Evolutionary conservation across 2,329 filamentous ascomycete genomes (phyloP), one percentile per base, ranked within the genome.

Genomic region (Stemphylium vesicarium): DNA sequence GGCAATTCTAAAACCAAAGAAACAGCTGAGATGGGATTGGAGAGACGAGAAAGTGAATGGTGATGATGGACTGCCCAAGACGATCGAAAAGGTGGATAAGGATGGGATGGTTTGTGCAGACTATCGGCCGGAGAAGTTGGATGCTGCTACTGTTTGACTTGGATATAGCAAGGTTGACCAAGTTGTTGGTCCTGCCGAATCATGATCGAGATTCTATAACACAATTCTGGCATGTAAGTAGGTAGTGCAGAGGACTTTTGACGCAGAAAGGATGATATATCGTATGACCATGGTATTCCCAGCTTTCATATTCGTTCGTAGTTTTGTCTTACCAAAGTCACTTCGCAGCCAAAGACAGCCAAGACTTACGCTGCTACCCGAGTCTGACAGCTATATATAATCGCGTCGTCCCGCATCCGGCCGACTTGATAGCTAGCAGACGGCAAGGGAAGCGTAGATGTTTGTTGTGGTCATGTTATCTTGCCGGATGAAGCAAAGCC

Each of bases 21-120:
- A 50, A 22, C 50, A 50, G 9, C 18, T 57, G 33, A 39, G 43
- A 13, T 54, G 52, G 46, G 50, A 59, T 9, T 44, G 52, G 43
- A 42, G 20, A 36, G 42, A 42, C 12, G 50, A 16, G 7, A 40
- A 24, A 8, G 10, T 22, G 47, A 37, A 29, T 2, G 16, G 22
- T 3, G 22, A 36, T 9, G 32, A 56, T 29, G 24, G 7, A 2
- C 16, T 11, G 24, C 5, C 16, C 4, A 39, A 15, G 2, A 32
- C 29, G 1, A n/a, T 32, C 16, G 38, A 48, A 32, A 7, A 36
- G 9, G 15, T 10, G 20, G 37, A 49, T 13, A 22, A 35, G 10
- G 20, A 36, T n/a, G 33, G 37, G 13, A 42, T 42, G 18, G 36
- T 29, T 10, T 42, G 41, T 32, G 35, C 16, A 4, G 22, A 55